These are phyloP conservation scores for Metschnikowia kofuensis DNA, from an alignment of 805 yeast species.

Conservation along the genomic window DNA sequence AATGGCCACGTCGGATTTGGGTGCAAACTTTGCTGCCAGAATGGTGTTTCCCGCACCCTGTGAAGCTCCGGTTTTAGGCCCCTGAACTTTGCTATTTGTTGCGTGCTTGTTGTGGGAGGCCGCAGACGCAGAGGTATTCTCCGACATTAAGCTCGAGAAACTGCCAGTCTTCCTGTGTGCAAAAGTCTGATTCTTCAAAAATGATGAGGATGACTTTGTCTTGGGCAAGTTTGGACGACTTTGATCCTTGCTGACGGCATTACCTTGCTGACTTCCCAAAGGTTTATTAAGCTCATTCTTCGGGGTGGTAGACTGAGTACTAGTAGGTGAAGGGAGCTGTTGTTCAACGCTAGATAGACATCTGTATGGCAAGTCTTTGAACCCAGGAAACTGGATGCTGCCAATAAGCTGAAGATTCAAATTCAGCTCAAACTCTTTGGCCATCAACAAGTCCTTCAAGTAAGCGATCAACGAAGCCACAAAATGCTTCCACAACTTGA, in stretches of 20 bases:
- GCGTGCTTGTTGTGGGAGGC: slow-evolving; percentile 1
- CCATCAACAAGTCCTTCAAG: slow-evolving; percentile 43
- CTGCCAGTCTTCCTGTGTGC: slow-evolving; percentile 19
- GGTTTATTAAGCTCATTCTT: slow-evolving; percentile 12
- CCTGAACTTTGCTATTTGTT: slow-evolving; percentile 1
- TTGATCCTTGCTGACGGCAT: slow-evolving; percentile 7
- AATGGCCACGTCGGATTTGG: slow-evolving; percentile 20
- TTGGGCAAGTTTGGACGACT: slow-evolving; percentile 24
- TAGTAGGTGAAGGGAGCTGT: slow-evolving; percentile 12
- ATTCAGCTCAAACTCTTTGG: slow-evolving; percentile 42
- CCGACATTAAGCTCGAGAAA: slow-evolving; percentile 11
- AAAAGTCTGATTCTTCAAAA: slow-evolving; percentile 21
- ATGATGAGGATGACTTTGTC: slow-evolving; percentile 23
- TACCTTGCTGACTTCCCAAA: slow-evolving; percentile 3
- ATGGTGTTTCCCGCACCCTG: slow-evolving; percentile 5
- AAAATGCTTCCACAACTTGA: slow-evolving; percentile 41
- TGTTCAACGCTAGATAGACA: slow-evolving; percentile 15
- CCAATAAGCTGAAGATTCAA: slow-evolving; percentile 36
- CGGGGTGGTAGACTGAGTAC: slow-evolving; percentile 13
- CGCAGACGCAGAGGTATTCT: neutral
- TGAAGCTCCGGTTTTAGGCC: neutral
- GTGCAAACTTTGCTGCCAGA: slow-evolving; percentile 17
- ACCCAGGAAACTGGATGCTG: slow-evolving; percentile 42
- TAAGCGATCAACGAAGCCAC: slow-evolving; percentile 37
- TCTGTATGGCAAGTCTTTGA: slow-evolving; percentile 37